Conservation (phyloP, 2,329 filamentous ascomycete genomes). For the Amauroascus verrucosus region DNA sequence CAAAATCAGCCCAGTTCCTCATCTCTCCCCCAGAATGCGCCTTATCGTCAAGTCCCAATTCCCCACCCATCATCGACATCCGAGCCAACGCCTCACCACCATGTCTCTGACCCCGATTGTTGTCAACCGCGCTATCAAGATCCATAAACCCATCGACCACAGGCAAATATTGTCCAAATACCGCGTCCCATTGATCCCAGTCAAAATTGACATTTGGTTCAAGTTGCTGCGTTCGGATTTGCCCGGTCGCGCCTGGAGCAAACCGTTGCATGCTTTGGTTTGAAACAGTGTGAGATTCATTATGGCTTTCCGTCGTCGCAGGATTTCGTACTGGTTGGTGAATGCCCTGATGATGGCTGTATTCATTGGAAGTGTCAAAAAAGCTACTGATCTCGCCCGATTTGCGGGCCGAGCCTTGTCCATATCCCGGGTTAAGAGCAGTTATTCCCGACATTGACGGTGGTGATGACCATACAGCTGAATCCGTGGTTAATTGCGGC, state of each 20-base stretch:
- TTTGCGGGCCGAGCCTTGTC: background rate
- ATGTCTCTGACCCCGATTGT: background rate
- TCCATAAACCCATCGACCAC: slow-evolving; percentile 37
- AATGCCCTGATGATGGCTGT: slow-evolving; percentile 3
- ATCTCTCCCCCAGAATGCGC: slow-evolving; percentile 1
- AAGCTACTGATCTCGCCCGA: background rate
- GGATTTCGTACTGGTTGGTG: background rate
- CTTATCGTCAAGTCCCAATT: slow-evolving; percentile 3
- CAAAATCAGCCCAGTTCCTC: slow-evolving; percentile 17
- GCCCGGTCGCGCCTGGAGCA: slow-evolving; percentile 24
- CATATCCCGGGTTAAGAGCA: background rate
- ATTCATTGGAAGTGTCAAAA: background rate
- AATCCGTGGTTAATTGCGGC: background rate
- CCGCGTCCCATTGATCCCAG: slow-evolving; percentile 42
- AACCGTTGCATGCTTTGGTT: slow-evolving; percentile 22
- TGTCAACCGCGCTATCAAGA: slow-evolving; percentile 22
- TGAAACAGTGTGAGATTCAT: slow-evolving; percentile 18
- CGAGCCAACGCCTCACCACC: background rate
- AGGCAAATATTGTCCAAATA: slow-evolving; percentile 39
- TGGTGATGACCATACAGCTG: background rate
- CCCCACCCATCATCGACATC: background rate
- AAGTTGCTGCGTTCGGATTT: slow-evolving; percentile 12
- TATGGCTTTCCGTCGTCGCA: slow-evolving; percentile 6
- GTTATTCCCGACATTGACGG: background rate
- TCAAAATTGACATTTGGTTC: slow-evolving; percentile 37